These are phyloP conservation scores for Myxozyma nipponensis DNA, from an alignment of 805 yeast genomes.

Conservation along the genomic window DNA sequence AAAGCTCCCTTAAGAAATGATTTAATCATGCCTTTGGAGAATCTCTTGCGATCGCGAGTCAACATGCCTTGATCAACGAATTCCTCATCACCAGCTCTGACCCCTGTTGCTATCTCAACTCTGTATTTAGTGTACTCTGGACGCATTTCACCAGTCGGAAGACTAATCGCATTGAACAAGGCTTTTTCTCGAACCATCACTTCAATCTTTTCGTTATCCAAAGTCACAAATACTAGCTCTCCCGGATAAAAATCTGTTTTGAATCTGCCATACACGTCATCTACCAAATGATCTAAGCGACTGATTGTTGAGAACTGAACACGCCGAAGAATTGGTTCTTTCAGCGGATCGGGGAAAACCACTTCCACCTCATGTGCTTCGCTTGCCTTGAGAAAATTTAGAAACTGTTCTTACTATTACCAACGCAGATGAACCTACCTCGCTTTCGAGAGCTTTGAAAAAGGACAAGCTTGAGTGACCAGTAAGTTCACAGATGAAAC, in stretches of 20 bases:
- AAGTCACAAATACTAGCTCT: conserved; percentile 63
- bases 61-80: conserved; percentile 72
- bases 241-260: conserved; percentile 88
- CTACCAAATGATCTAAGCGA: conserved; percentile 82
- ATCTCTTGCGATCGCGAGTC: conserved; percentile 75
- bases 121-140: conserved; percentile 67
- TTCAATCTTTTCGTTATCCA: conserved; percentile 41
- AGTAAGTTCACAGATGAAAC: conserved; percentile 92
- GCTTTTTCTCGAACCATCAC: conserved; percentile 84
- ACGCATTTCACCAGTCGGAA: conserved; percentile 38
- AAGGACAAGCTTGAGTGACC: conserved; percentile 89
- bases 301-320: conserved; percentile 78
- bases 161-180: conserved; percentile 47
- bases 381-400: background rate
- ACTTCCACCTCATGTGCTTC: conserved; percentile 54
- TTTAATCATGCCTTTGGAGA: conserved; percentile 85
- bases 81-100: conserved; percentile 45
- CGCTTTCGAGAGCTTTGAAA: conserved; percentile 82
- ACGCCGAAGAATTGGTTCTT: conserved; percentile 84
- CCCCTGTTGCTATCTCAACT: conserved; percentile 48
- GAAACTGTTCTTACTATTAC: background rate
- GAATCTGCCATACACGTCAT: conserved; percentile 71
- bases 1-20: conserved; percentile 80
- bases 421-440: conserved; percentile 38
- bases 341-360: conserved; percentile 83